Base-by-base conservation (phyloP, 1,139 yeast species). In the Zygosaccharomyces pseudobailii region DNA sequence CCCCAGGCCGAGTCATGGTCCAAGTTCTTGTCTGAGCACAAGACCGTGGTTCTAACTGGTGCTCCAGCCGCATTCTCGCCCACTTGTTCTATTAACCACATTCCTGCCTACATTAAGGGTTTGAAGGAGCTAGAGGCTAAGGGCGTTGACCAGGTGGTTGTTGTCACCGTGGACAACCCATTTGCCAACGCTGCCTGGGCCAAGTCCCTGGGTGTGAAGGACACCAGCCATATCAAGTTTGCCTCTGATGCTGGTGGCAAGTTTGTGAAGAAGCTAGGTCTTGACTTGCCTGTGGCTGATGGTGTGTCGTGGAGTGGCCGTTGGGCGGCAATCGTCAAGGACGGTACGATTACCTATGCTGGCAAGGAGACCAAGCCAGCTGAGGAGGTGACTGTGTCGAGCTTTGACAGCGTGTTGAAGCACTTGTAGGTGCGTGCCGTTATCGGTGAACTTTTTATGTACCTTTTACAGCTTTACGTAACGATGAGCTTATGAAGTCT, bases 11-110 rank as follows among this genome's bases (percentile, higher is more conserved):
- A 51, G 23, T 41, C 50, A n/a, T 60, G 64, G 63, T 38, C 56
- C 33, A 55, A 61, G 40, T 56, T 67, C 39, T 54, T 60, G 17
- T 47, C 52, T 19, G 58, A 63, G 40, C 63, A 67, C 54, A 67
- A 70, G 59, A 67, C 64, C 36, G 66, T 86, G 40, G 80, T 86
- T 37, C 73, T 87, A 58, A 87, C 90, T 36, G 78, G 87, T 48
- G 95, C 87, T 24, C 96, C 96, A 52, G 95, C 95, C 55, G 95
- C 96, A 22, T 88, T 87, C 75, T 86, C 96, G 33, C 95, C 95
- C 55, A 82, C 95, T 5, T 88, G 96, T 71, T 80, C 92, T 32
- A 86, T 80, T 55, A 72, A 76, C 57, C 96, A 89, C 68, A 79
- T 88, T 55, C 96, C 96, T 24, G 87, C 82, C 17, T 87, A 74